phyloP scores from a whole-genome alignment of 306 rosid species.

The Prunus campanulata region DNA sequence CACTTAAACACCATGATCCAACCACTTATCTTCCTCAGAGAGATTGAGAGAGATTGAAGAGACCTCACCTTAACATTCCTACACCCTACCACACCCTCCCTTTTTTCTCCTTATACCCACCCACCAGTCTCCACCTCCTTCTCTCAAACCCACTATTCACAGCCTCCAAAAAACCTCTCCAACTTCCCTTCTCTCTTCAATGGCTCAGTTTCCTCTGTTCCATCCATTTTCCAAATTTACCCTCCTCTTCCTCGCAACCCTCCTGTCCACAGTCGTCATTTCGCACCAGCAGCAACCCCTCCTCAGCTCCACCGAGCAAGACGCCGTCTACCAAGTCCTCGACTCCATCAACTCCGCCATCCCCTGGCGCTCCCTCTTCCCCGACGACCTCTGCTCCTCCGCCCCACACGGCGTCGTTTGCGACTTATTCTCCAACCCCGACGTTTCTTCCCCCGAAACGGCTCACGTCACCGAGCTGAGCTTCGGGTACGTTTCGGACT shows the following conservation, averaged over 20 bases:
- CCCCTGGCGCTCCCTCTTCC: conserved; percentile 65
- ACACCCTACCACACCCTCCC: not conserved
- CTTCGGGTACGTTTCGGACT: conserved; percentile 74
- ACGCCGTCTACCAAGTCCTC: conserved; percentile 47
- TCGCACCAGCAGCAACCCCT: conserved; percentile 49
- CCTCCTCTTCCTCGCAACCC: conserved; percentile 1
- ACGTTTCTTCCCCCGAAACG: conserved; percentile 14
- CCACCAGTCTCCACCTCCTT: not conserved
- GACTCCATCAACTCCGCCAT: conserved; percentile 56
- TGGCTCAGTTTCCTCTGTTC: conserved; percentile 33
- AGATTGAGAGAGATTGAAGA: not conserved
- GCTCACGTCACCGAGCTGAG: conserved; percentile 60
- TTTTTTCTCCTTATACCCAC: not conserved
- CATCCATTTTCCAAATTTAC: not conserved
- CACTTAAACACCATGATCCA: not conserved
- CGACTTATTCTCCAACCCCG: conserved; percentile 29
- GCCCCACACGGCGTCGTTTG: conserved; percentile 73
- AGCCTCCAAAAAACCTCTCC: not conserved
- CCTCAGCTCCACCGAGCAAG: conserved; percentile 42
- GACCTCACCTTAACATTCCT: not conserved
- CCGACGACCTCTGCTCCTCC: conserved; percentile 58
- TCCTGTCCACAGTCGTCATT: conserved; percentile 17
- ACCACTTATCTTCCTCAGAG: not conserved
- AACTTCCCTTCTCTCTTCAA: conserved; percentile 11
- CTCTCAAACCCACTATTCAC: not conserved